Base-by-base conservation (phyloP, 345 rosid species). In the Melaleuca quinquenervia region DNA sequence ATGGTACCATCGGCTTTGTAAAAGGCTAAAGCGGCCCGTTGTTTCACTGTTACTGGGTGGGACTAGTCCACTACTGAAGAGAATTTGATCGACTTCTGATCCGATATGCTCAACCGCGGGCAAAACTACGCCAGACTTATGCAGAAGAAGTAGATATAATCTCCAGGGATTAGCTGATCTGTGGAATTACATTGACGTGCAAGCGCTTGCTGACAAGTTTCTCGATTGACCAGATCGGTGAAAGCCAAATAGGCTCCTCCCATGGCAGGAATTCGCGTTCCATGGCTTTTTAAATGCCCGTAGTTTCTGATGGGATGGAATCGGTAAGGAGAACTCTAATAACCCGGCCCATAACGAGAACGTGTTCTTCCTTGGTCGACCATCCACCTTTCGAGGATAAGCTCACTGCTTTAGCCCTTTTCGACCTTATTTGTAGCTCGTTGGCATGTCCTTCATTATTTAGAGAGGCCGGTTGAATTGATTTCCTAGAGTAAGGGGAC, bases 321-420 rank as follows among this genome's bases (percentile, higher is more conserved):
- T 64, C 44, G 29, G 44, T 0, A 3, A 3, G 76, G 22, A 29
- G 53, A 52, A 36, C 44, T 29, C 44, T 0, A 29, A 1, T 0
- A 29, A 21, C 22, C 80, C 9, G 26, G 80, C 80, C 48, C 80
- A 70, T 70, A 1, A 9, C 80, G 48, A 11, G 80, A 70, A 20
- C 18, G 11, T 36, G 26, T 11, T 18, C 80, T 70, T 36, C 26
- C 48, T 70, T 70, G 3, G 45, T 70, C 36, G 45, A 32, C 48
- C 78, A 70, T 70, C 45, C 78, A 5, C 78, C 8, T 8, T 70
- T 70, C 12, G 48, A 32, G 45, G 48, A 36, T 18, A 70, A 70
- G 48, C 78, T 70, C 78, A 18, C 3, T 4, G 48, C 32, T 18
- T 21, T 32, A 18, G 78, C 78, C 76, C 20, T 22, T 70, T 70